These are phyloP conservation scores for Talaromyces sp. DNA, from an alignment of 2,329 filamentous ascomycete species.

Conservation along the genomic window DNA sequence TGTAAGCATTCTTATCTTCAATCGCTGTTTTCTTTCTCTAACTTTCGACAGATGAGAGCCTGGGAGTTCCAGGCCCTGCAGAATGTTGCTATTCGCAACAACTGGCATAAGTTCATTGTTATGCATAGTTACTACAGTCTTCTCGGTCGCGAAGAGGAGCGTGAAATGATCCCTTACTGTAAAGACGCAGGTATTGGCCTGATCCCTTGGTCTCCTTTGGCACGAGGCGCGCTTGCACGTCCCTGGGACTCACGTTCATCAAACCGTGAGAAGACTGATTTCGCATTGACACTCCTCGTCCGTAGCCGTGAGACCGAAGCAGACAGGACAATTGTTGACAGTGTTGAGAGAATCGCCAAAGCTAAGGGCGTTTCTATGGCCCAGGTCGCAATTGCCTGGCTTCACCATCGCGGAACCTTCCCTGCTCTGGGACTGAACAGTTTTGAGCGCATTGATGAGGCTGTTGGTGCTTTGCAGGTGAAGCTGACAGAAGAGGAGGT, in stretches of 20 bases:
- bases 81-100: conserved; percentile 44
- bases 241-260: conserved; percentile 8
- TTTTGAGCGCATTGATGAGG: conserved; percentile 57
- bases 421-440: conserved; percentile 46
- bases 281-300: conserved; percentile 31
- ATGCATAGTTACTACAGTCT: conserved; percentile 55
- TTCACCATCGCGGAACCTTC: neutral
- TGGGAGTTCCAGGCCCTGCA: conserved; percentile 2
- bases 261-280: neutral
- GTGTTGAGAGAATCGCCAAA: conserved; percentile 45
- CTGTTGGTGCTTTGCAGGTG: conserved; percentile 45
- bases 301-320: neutral
- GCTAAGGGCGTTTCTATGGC: conserved; percentile 37
- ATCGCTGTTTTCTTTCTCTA: neutral
- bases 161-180: conserved; percentile 51
- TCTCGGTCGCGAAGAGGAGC: conserved; percentile 57
- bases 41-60: neutral
- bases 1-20: neutral
- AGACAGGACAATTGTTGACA: conserved; percentile 35
- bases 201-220: conserved; percentile 29
- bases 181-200: conserved; percentile 44
- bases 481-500: conserved; percentile 55
- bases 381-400: conserved; percentile 34
- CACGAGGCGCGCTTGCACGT: conserved; percentile 23
- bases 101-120: conserved; percentile 40